Evolutionary conservation across 2,329 filamentous ascomycete genomes (phyloP).

Genomic region (Colletotrichum tropicale): DNA sequence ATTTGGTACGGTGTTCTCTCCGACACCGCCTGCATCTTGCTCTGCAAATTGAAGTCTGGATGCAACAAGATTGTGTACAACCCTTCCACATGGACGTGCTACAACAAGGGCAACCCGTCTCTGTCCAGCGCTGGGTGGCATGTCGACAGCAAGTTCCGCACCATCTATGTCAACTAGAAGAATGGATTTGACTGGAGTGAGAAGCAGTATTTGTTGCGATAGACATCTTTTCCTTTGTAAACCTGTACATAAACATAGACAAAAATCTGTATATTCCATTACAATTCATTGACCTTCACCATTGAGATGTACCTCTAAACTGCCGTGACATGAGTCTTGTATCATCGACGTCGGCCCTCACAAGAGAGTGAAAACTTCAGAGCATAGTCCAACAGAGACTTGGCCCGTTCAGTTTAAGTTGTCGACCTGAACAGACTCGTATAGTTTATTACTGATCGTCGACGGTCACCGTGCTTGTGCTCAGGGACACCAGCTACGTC

Average conservation of each 20-base stretch:
- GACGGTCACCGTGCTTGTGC: neutral
- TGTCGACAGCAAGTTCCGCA: conserved; percentile 1
- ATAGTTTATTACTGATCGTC: neutral
- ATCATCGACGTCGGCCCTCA: neutral
- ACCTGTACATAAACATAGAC: neutral
- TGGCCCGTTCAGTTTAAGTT: neutral
- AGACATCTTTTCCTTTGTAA: neutral
- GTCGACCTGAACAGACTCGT: neutral
- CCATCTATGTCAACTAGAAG: neutral
- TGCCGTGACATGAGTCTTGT: neutral
- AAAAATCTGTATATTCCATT: neutral
- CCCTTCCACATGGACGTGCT: neutral
- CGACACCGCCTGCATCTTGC: neutral
- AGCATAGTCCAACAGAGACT: neutral
- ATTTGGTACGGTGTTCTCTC: neutral
- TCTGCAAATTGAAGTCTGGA: neutral
- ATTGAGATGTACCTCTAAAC: neutral
- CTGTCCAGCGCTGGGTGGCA: neutral
- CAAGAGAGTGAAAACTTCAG: neutral
- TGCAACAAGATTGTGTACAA: conserved; percentile 8
- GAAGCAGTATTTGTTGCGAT: neutral
- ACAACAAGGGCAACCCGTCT: conserved; percentile 10
- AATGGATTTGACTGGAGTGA: neutral
- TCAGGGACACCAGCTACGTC: neutral
- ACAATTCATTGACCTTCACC: neutral